Conservation (phyloP, 2,329 filamentous ascomycete species). For the Myriosclerotinia duriaeana region DNA sequence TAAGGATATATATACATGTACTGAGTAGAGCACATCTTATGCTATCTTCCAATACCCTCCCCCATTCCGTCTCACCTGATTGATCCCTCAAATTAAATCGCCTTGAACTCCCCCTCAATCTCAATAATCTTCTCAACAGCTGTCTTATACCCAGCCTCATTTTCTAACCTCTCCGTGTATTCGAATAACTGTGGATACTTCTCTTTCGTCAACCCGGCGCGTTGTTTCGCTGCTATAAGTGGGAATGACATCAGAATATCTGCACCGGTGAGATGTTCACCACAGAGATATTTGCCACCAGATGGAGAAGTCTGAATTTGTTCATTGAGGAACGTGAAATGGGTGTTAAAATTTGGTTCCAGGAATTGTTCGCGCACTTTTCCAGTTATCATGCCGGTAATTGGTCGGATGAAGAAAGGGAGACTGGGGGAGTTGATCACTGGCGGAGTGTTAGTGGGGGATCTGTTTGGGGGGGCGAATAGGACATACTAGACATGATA, state of each 20-base stretch:
- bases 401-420: conserved; percentile 68
- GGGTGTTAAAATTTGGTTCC: conserved; percentile 47
- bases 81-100: neutral
- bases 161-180: conserved; percentile 48
- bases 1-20: too few species aligned
- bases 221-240: conserved; percentile 46
- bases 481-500: conserved; percentile 52
- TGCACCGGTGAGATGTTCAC: conserved; percentile 49
- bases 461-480: neutral
- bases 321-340: conserved; percentile 52
- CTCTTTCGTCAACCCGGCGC: conserved; percentile 42
- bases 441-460: conserved; percentile 34
- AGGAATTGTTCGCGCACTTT: conserved; percentile 49
- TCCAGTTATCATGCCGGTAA: conserved; percentile 55
- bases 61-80: neutral
- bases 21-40: too few species aligned
- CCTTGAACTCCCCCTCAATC: conserved; percentile 14
- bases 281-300: conserved; percentile 52
- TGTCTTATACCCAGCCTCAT: conserved; percentile 46
- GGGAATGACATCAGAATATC: conserved; percentile 55
- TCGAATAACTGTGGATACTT: conserved; percentile 49
- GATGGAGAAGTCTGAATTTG: conserved; percentile 46
- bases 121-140: conserved; percentile 48
- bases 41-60: too few species aligned
- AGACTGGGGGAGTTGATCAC: conserved; percentile 56